Base-by-base conservation (phyloP, 2,329 filamentous ascomycete species). In the Ophiostoma montium region DNA sequence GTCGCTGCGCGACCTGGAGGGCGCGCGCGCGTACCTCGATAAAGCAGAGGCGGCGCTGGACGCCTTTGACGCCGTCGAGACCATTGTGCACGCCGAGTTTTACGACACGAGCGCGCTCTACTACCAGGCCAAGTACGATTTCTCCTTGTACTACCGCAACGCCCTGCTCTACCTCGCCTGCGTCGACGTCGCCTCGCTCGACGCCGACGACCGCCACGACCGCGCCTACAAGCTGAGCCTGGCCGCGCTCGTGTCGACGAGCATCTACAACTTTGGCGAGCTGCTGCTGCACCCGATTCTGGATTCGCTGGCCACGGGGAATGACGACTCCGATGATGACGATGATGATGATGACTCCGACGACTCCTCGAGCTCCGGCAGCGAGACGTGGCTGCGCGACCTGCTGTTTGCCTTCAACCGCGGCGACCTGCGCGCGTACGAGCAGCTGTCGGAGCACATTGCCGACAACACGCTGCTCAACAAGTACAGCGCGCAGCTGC, bases 261-360 rank as follows among this genome's bases (percentile, higher is more conserved):
- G 80, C 60, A 98, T 96, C 70, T 96, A 98, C 78, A 98, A 98
- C 72, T 98, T 98, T 59, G 92, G 92, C 65, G 92, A 98, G 72
- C 82, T 98, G n/a, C 79, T 98, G 31, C 78, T 98, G 57, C 92
- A 98, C 65, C 92, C 92, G 3, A 94, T 98, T 61, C 81, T 98
- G 55, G 86, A 95, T 62, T 82, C 84, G 18, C 78, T 98, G 47
- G 42, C 27, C 5, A 39, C 49, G 2, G 62, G 64, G 21, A 49
- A 44, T 27, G 23, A 27, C 23, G 23, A 27, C 23, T 27, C 23
- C 5, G 23, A 27, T 5, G 47, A 43, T 43, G 50, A 46, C 30
- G 73, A 73, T 60, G 52, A 47, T 12, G 45, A 39, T 35, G 50
- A 46, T 21, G 73, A 73, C 16, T 62, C 63, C 21, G 50, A 39